phyloP scores from a whole-genome alignment of 768 basidiomycete genomes.

The Candolleomyces aberdarensis region DNA sequence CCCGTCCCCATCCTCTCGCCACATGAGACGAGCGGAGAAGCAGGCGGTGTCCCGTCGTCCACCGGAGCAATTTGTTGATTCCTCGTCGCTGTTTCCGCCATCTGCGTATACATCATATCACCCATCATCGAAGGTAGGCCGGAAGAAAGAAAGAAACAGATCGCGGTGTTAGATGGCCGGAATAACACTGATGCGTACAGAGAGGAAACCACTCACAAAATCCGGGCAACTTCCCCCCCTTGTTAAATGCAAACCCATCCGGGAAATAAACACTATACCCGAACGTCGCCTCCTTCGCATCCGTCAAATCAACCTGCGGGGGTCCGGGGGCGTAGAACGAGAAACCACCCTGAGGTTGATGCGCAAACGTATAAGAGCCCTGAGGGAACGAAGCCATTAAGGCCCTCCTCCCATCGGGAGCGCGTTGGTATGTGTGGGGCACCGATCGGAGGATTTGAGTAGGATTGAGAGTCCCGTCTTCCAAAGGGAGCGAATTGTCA shows the following conservation, averaged over 20 bases:
- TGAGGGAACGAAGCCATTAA: constrained; percentile 52
- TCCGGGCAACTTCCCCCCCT: constrained; percentile 72
- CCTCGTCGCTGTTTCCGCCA: constrained; percentile 50
- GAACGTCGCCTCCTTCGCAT: constrained; percentile 64
- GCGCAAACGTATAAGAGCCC: constrained; percentile 52
- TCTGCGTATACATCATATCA: constrained; percentile 26
- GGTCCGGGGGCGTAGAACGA: constrained; percentile 73
- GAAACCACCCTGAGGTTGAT: constrained; percentile 51
- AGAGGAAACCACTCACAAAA: constrained; percentile 44
- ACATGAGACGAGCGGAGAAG: constrained; percentile 71
- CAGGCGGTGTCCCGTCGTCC: constrained; percentile 53
- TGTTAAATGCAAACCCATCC: constrained; percentile 57
- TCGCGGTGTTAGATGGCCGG: neutral
- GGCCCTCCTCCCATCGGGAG: constrained; percentile 47
- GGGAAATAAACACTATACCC: constrained; percentile 60
- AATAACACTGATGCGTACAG: constrained; percentile 1
- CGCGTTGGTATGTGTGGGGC: constrained; percentile 36
- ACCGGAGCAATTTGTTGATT: constrained; percentile 57
- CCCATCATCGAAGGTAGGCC: no score
- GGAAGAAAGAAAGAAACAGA: constrained; percentile 5
- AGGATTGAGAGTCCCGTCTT: constrained; percentile 42
- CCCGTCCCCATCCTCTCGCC: constrained; percentile 54
- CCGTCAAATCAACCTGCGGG: constrained; percentile 44
- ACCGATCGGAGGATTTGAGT: constrained; percentile 32
- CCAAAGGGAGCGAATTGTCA: constrained; percentile 32